Evolutionary conservation across 148 eudicot genomes (phyloP).

Genomic region (Silene uniflora): DNA sequence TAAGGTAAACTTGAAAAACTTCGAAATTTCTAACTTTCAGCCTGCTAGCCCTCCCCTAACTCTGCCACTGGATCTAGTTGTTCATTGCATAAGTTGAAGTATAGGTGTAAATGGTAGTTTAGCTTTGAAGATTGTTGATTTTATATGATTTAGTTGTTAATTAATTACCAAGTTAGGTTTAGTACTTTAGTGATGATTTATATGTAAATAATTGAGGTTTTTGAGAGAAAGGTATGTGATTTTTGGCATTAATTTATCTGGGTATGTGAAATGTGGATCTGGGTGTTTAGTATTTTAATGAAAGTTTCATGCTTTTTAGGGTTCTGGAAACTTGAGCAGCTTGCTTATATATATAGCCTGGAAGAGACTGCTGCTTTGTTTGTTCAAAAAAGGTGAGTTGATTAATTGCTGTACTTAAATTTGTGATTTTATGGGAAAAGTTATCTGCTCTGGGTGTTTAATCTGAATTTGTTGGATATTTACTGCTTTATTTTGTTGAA

Average conservation of each 20-base stretch:
- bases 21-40: too few species aligned
- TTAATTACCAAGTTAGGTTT: too few species aligned
- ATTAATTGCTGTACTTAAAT: neutral
- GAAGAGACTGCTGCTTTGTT: neutral
- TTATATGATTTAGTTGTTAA: neutral
- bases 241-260: neutral
- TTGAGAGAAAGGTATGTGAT: neutral
- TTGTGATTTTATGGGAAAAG: neutral
- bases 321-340: neutral
- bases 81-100: neutral
- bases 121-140: neutral
- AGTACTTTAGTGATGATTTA: too few species aligned
- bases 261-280: constrained; percentile 12
- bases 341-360: neutral
- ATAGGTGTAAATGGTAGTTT: neutral
- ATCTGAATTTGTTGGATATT: neutral
- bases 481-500: neutral
- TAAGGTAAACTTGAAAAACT: too few species aligned
- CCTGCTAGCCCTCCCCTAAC: too few species aligned
- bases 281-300: constrained; percentile 5
- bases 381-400: neutral
- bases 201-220: too few species aligned
- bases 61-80: neutral
- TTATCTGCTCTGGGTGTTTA: neutral
- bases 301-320: constrained; percentile 8